Base-by-base conservation (phyloP, 2,329 filamentous ascomycete genomes). In the Nigrospora oryzae region DNA sequence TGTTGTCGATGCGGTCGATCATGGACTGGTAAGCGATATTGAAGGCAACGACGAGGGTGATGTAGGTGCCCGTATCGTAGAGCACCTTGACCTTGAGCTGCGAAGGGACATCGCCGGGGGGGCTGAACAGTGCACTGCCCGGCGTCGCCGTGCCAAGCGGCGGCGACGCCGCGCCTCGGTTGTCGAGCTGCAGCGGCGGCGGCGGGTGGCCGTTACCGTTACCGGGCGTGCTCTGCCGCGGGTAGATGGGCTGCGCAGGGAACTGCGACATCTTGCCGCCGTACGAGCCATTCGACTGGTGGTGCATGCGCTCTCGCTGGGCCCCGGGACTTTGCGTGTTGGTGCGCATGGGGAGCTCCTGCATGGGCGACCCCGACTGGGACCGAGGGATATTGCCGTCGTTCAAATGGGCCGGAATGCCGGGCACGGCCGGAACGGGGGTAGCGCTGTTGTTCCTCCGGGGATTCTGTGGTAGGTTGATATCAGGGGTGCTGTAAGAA, bases 31-130 rank as follows among this genome's bases (percentile, higher is more conserved):
- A 97, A 36, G 88, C 85, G 56, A 97, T 97, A 61, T 94, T 95
- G 65, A 89, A 94, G 31, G 89, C 86, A 36, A 95, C 94, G 11
- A 98, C 91, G n/a, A 98, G 75, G 1, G 91, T 96, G 47, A 96
- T 85, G 54, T 94, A 94, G 59, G 90, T 93, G 39, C 86, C 85
- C 38, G 66, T 70, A 47, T 93, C 88, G 60, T 88, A 94, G 59
- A 91, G 91, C 46, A 98, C 89, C 62, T 94, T 95, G 42, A 96
- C 90, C 67, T 96, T 97, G 42, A 98, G 76, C 59, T 97, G 93
- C 8, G 86, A 82, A 38, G 74, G 79, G 41, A 75, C 63, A 19
- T 68, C 72, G 55, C 77, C 57, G 19, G 89, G 59, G 63, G 63
- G 69, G 54, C 59, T 76, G 49, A 56, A 62, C 40, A 66, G 51